phyloP scores from a whole-genome alignment of 1,139 yeast species.

The Hyphopichia khmerensis region DNA sequence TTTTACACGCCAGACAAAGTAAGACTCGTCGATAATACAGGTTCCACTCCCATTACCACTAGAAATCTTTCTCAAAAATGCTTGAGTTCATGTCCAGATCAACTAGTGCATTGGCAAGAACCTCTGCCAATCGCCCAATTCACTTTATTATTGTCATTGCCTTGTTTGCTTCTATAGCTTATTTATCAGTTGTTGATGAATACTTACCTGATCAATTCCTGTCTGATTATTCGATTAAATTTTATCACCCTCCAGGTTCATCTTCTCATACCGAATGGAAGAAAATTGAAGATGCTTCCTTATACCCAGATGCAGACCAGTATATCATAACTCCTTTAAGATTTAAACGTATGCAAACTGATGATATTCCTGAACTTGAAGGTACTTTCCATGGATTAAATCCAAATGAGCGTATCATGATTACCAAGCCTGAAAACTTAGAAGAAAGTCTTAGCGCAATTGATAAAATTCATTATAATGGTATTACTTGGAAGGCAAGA shows the following conservation, averaged over 20 bases:
- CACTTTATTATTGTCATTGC: constrained; percentile 79
- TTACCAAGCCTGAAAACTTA: constrained; percentile 39
- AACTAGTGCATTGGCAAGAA: constrained; percentile 52
- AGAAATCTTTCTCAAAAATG: constrained; percentile 13
- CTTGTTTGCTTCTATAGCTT: constrained; percentile 76
- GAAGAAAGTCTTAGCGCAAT: constrained; percentile 32
- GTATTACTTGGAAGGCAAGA: constrained; percentile 64
- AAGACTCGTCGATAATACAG: neutral
- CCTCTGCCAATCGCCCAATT: constrained; percentile 83
- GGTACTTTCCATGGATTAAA: constrained; percentile 31
- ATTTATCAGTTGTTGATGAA: constrained; percentile 78
- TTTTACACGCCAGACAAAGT: neutral
- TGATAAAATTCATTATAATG: constrained; percentile 33
- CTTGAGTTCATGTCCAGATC: constrained; percentile 29
- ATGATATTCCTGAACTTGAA: constrained; percentile 30
- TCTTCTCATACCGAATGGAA: constrained; percentile 45
- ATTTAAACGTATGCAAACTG: constrained; percentile 45
- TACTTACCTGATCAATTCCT: constrained; percentile 51
- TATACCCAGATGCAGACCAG: constrained; percentile 42
- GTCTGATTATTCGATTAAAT: constrained; percentile 18
- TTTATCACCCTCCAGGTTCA: constrained; percentile 46
- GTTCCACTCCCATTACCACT: neutral
- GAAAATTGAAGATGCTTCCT: constrained; percentile 30
- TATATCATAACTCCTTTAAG: constrained; percentile 54
- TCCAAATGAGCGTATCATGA: constrained; percentile 39